These are phyloP conservation scores for Cercospora beticola DNA, from an alignment of 2,329 filamentous ascomycete genomes.

Conservation along the genomic window DNA sequence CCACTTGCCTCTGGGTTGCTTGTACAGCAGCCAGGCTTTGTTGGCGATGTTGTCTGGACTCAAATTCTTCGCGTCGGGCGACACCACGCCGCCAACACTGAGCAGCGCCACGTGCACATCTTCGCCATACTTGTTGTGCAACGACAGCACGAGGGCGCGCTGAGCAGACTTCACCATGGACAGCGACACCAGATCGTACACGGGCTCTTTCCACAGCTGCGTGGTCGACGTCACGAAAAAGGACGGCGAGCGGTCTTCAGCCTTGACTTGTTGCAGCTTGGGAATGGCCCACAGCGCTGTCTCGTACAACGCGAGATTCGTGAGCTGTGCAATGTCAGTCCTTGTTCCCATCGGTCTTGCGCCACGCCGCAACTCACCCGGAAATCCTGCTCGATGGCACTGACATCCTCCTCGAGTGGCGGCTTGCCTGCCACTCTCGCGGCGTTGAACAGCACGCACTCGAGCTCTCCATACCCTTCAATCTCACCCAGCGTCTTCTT, in stretches of 20 bases:
- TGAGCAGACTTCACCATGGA: constrained; percentile 55
- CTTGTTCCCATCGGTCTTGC: background rate
- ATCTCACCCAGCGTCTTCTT: constrained; percentile 44
- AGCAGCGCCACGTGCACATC: constrained; percentile 52
- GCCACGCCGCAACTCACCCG: constrained; percentile 40
- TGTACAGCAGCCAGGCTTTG: constrained; percentile 48
- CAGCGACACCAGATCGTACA: constrained; percentile 50
- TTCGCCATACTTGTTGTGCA: constrained; percentile 44
- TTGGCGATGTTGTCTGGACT: constrained; percentile 51
- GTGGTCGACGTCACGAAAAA: constrained; percentile 52
- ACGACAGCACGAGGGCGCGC: constrained; percentile 49
- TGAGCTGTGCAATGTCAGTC: constrained; percentile 39
- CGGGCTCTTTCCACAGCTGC: constrained; percentile 49
- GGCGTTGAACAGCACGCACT: constrained; percentile 56
- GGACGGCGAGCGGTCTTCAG: constrained; percentile 42
- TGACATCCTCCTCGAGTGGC: constrained; percentile 45
- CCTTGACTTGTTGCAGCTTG: constrained; percentile 38
- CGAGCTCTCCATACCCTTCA: constrained; percentile 45
- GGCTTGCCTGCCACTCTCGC: constrained; percentile 48
- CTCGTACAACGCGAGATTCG: constrained; percentile 50
- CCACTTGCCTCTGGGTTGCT: constrained; percentile 40
- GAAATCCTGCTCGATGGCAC: constrained; percentile 53
- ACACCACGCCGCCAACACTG: constrained; percentile 48
- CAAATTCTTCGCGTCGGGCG: constrained; percentile 41
- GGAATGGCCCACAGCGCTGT: constrained; percentile 52